Evolutionary conservation across 306 rosid species (phyloP).

Genomic region (Vigna reflexopilosa): DNA sequence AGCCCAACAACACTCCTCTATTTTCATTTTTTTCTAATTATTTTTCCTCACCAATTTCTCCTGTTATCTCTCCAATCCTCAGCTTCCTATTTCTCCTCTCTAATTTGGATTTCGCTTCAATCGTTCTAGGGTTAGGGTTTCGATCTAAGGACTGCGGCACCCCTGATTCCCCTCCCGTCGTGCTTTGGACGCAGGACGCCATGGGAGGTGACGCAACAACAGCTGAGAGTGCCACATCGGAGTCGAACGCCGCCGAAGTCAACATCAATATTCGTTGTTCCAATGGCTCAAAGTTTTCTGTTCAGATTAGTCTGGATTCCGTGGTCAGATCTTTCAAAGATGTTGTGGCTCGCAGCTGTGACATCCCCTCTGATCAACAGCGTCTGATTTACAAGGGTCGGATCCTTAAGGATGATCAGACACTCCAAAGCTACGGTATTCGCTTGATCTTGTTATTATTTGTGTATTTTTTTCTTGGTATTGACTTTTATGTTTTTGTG

Average conservation of each 20-base stretch:
- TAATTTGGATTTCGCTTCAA: slow-evolving; percentile 17
- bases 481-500: slow-evolving; percentile 15
- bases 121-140: slow-evolving; percentile 51
- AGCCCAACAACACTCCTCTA: background rate
- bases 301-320: slow-evolving; percentile 60
- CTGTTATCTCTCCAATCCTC: slow-evolving; percentile 36
- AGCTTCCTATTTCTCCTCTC: slow-evolving; percentile 5
- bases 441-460: slow-evolving; percentile 37
- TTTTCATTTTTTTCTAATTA: background rate
- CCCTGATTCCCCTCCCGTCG: slow-evolving; percentile 47
- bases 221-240: slow-evolving; percentile 45
- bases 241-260: slow-evolving; percentile 52
- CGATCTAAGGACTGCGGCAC: background rate
- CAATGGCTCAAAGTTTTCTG: slow-evolving; percentile 74
- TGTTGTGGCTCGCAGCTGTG: slow-evolving; percentile 56
- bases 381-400: slow-evolving; percentile 92
- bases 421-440: slow-evolving; percentile 81
- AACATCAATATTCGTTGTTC: slow-evolving; percentile 73
- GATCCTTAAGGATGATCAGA: slow-evolving; percentile 83
- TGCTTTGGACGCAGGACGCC: slow-evolving; percentile 48
- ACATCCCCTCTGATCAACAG: slow-evolving; percentile 72
- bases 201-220: slow-evolving; percentile 70
- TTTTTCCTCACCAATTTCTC: slow-evolving; percentile 8
- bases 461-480: background rate
- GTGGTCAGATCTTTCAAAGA: slow-evolving; percentile 69